Conservation (phyloP, 2,329 filamentous ascomycete genomes). For the Ascocoryne sarcoides region DNA sequence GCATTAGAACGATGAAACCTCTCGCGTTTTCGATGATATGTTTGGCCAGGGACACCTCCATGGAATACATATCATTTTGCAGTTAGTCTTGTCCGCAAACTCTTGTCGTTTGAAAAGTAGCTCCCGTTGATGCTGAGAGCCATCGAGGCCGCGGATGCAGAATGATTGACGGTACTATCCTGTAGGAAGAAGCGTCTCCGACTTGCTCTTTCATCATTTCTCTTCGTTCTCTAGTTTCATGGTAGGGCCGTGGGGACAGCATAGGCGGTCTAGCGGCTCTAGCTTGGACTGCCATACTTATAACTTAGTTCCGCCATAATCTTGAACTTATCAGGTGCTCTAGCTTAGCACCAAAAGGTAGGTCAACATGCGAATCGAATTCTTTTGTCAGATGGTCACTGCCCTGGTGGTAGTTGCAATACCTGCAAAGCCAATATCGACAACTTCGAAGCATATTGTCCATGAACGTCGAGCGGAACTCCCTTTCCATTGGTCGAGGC, state of each 20-base stretch:
- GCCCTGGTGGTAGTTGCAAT: constrained; percentile 24
- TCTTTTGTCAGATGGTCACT: constrained; percentile 18
- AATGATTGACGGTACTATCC: constrained; percentile 5
- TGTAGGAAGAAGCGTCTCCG: constrained; percentile 6
- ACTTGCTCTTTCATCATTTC: constrained; percentile 5
- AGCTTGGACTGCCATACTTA: no score
- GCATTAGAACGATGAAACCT: constrained; percentile 7
- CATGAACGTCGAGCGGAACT: constrained; percentile 19
- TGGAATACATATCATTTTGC: constrained; percentile 7
- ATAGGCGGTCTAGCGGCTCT: constrained; percentile 2
- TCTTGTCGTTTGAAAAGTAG: constrained; percentile 8
- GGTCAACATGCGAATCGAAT: constrained; percentile 18
- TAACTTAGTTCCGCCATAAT: constrained; percentile 4
- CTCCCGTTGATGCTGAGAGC: constrained; percentile 1
- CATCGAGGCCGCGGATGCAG: constrained; percentile 4
- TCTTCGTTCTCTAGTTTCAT: constrained; percentile 11
- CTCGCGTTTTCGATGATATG: constrained; percentile 5
- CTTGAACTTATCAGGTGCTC: constrained; percentile 14
- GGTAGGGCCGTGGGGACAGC: constrained; percentile 1
- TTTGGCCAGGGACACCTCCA: constrained; percentile 6
- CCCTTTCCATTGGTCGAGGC: constrained; percentile 16
- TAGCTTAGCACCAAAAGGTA: constrained; percentile 16
- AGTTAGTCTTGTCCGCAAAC: constrained; percentile 14
- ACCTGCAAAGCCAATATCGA: constrained; percentile 17
- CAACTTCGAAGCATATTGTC: constrained; percentile 18